Conservation (phyloP, 768 basidiomycete genomes). For the Sporobolomyces phaffii region DNA sequence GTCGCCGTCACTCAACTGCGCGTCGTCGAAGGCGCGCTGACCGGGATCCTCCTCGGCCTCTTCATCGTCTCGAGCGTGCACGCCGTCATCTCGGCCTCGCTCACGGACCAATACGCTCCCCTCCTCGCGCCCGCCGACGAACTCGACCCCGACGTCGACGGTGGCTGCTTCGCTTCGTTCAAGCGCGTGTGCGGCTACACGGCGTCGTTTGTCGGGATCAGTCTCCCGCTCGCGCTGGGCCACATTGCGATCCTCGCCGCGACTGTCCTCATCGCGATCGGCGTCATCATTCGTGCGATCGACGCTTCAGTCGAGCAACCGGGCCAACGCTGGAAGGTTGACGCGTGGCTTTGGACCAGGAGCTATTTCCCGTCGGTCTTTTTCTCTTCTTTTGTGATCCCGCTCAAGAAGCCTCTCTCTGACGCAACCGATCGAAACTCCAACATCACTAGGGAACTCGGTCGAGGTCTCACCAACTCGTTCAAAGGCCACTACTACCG, state of each 20-base stretch:
- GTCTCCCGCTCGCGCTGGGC: slow-evolving; percentile 29
- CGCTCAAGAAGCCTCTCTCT: neutral
- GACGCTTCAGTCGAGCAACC: slow-evolving; percentile 32
- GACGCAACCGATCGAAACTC: too few species aligned
- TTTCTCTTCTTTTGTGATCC: neutral
- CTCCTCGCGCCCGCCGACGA: slow-evolving; percentile 24
- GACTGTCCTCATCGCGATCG: slow-evolving; percentile 12
- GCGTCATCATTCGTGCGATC: slow-evolving; percentile 17
- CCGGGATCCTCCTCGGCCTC: slow-evolving; percentile 28
- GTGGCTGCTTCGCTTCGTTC: slow-evolving; percentile 1
- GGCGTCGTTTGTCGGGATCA: slow-evolving; percentile 25
- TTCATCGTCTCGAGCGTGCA: slow-evolving; percentile 20
- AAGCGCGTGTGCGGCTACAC: slow-evolving; percentile 17
- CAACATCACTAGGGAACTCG: slow-evolving; percentile 32
- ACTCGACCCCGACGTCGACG: slow-evolving; percentile 13
- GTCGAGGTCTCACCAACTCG: slow-evolving; percentile 13
- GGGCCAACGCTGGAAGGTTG: slow-evolving; percentile 33
- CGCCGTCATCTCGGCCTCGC: slow-evolving; percentile 19
- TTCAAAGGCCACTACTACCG: slow-evolving; percentile 27
- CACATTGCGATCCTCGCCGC: slow-evolving; percentile 23
- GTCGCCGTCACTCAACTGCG: slow-evolving; percentile 35
- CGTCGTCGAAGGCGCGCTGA: slow-evolving; percentile 28
- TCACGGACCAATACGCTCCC: slow-evolving; percentile 31
- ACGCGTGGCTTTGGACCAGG: slow-evolving; percentile 17
- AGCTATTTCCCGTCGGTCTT: slow-evolving; percentile 27